phyloP scores from a whole-genome alignment of 2,329 filamentous ascomycete genomes.

The Talaromyces sp. region DNA sequence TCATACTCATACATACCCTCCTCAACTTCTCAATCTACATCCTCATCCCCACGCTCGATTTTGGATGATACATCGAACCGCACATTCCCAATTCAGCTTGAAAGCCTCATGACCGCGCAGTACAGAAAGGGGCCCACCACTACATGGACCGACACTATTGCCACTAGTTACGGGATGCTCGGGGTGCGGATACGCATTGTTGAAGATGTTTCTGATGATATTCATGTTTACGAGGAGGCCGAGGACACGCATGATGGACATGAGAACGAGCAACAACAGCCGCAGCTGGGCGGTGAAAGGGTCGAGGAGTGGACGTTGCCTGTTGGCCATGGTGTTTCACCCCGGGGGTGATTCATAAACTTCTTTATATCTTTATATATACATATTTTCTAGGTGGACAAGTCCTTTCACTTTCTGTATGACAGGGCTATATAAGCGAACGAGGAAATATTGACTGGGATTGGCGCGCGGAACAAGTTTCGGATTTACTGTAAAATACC shows the following conservation, averaged over 20 bases:
- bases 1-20: neutral
- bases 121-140: neutral
- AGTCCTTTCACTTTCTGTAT: neutral
- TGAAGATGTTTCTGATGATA: neutral
- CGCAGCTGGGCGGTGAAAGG: neutral
- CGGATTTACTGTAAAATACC: neutral
- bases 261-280: neutral
- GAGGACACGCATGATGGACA: neutral
- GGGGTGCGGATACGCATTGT: constrained; percentile 4
- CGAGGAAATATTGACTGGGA: neutral
- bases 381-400: neutral
- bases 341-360: neutral
- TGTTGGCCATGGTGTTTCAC: neutral
- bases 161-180: constrained; percentile 13
- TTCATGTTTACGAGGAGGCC: no score
- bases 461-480: neutral
- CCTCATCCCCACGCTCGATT: neutral
- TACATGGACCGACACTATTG: constrained; percentile 12
- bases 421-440: neutral
- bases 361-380: neutral
- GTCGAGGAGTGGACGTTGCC: neutral
- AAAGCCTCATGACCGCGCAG: constrained; percentile 5
- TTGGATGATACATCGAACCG: neutral
- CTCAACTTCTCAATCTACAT: neutral
- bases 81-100: neutral